Base-by-base conservation (phyloP, 2,329 filamentous ascomycete species). In the Diaporthe sp. region DNA sequence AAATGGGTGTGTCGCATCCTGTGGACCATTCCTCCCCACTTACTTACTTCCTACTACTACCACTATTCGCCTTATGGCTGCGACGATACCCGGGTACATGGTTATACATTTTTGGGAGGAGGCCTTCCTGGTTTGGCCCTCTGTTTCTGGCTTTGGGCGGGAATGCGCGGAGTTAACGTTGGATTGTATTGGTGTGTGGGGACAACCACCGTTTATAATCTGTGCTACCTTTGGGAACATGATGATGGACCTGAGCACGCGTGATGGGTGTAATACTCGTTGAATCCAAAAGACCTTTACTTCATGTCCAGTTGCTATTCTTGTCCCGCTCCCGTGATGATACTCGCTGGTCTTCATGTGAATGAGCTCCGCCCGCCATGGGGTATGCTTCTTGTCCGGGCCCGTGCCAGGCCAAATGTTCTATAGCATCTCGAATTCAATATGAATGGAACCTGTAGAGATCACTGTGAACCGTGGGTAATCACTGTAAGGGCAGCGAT, bases 71-170 rank as follows among this genome's bases (percentile, higher is more conserved):
- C 57, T 67, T 31, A 51, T 39, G 74, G 70, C 62, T 74, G 71
- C 57, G 75, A 76, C 65, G 75, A 76, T 76, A 76, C 75, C 75
- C 75, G 57, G 75, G 53, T 71, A 70, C 39, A 57, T 71, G 37
- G 34, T 62, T 61, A 51, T 70, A 58, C 37, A 44, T 42, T 37
- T 51, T 58, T 58, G 65, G 65, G 46, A 68, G 46, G 46, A 34
- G 46, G 46, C 6, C 28, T 34, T 49, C 46, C 3, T 68, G 65
- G 46, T 13, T 39, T 68, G 22, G 65, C 46, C 34, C 65, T 53
- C 39, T 31, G 19, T 39, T 37, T 53, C 19, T 73, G 44, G 34
- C 42, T 62, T 65, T 34, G 71, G 22, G 4, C 46, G 55, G 71
- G 58, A 55, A 31, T 55, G 44, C 46, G 22, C 39, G 55, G 71